Evolutionary conservation across 371 early-diverging fungal genomes (phyloP).

Genomic region (Lichtheimia corymbifera): DNA sequence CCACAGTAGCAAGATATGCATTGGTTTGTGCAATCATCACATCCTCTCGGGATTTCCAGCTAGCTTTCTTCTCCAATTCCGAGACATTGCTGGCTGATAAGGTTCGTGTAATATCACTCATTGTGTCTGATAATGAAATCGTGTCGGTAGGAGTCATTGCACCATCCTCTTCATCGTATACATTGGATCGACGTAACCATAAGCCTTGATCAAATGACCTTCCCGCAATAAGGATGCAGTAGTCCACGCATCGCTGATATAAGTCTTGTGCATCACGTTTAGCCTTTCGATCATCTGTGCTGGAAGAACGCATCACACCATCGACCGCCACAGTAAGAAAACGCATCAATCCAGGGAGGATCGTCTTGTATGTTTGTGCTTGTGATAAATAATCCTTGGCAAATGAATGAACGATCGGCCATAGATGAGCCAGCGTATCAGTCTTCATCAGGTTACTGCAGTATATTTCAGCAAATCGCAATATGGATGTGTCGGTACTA

Average conservation of each 20-base stretch:
- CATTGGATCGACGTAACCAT: slow-evolving; percentile 63
- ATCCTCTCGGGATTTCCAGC: slow-evolving; percentile 53
- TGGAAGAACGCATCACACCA: slow-evolving; percentile 42
- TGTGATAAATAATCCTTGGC: slow-evolving; percentile 69
- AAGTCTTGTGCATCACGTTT: slow-evolving; percentile 70
- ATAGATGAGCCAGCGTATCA: slow-evolving; percentile 59
- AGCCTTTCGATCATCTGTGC: slow-evolving; percentile 66
- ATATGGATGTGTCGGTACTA: slow-evolving; percentile 63
- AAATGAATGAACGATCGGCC: slow-evolving; percentile 66
- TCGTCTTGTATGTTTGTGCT: slow-evolving; percentile 62
- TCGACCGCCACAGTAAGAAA: slow-evolving; percentile 63
- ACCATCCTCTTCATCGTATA: slow-evolving; percentile 37
- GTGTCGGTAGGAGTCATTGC: slow-evolving; percentile 16
- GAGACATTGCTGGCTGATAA: slow-evolving; percentile 43
- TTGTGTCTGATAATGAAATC: slow-evolving; percentile 18
- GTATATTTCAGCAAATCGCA: slow-evolving; percentile 64
- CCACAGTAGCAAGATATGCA: slow-evolving; percentile 50
- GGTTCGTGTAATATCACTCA: slow-evolving; percentile 27
- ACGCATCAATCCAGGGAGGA: slow-evolving; percentile 54
- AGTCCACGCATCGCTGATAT: slow-evolving; percentile 73
- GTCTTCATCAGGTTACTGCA: slow-evolving; percentile 46
- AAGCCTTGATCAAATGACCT: slow-evolving; percentile 76
- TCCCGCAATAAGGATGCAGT: slow-evolving; percentile 76
- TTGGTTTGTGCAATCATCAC: slow-evolving; percentile 50
- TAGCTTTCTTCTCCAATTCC: slow-evolving; percentile 49